These are phyloP conservation scores for Nakazawaea laoshanensis DNA, from an alignment of 805 yeast species.

Conservation along the genomic window DNA sequence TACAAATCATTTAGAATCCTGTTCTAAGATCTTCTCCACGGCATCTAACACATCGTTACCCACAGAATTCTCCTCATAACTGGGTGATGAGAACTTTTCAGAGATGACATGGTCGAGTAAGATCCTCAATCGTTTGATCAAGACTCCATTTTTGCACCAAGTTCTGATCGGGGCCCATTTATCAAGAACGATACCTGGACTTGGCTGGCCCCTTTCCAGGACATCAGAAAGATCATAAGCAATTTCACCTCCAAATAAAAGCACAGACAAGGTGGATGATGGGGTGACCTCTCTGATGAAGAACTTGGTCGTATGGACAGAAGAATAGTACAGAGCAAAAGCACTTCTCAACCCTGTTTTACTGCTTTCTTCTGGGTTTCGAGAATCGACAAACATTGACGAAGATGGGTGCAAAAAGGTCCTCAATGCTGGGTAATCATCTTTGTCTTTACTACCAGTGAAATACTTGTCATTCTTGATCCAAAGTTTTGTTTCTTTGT, in stretches of 20 bases:
- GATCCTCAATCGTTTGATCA: slow-evolving; percentile 60
- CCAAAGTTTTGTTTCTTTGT: slow-evolving; percentile 64
- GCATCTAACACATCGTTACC: slow-evolving; percentile 29
- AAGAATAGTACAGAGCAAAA: slow-evolving; percentile 55
- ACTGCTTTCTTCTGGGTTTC: not conserved
- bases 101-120: slow-evolving; percentile 63
- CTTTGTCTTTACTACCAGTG: slow-evolving; percentile 10
- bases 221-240: slow-evolving; percentile 42
- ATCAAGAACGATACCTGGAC: slow-evolving; percentile 82
- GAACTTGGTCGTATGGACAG: slow-evolving; percentile 57
- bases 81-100: slow-evolving; percentile 46
- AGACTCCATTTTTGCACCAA: slow-evolving; percentile 91
- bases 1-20: slow-evolving; percentile 10
- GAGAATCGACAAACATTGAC: slow-evolving; percentile 46
- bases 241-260: slow-evolving; percentile 77
- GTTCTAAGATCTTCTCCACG: slow-evolving; percentile 28
- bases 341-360: slow-evolving; percentile 31
- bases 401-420: slow-evolving; percentile 89
- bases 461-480: slow-evolving; percentile 51
- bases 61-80: slow-evolving; percentile 16
- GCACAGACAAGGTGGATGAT: slow-evolving; percentile 56
- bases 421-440: slow-evolving; percentile 48
- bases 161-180: slow-evolving; percentile 87
- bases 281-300: slow-evolving; percentile 78
- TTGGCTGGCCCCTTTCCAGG: slow-evolving; percentile 32